Conservation (phyloP, 2,329 filamentous ascomycete genomes). For the Fusarium caatingaense region DNA sequence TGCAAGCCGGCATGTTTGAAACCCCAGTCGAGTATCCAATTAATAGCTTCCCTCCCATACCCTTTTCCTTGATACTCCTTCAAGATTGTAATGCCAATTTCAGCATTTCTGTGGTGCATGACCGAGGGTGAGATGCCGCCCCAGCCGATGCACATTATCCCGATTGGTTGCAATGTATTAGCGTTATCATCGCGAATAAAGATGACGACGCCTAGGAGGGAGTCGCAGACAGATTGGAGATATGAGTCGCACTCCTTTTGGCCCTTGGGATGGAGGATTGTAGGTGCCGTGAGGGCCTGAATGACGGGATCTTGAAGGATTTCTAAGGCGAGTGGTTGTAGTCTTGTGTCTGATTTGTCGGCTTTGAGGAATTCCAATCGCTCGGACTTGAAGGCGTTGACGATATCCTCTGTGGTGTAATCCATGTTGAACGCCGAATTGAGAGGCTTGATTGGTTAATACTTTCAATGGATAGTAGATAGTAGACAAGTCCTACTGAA, state of each 20-base stretch:
- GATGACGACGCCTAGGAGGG: constrained; percentile 12
- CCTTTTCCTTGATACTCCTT: constrained; percentile 17
- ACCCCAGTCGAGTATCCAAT: constrained; percentile 25
- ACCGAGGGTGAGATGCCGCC: constrained; percentile 5
- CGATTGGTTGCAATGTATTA: background rate
- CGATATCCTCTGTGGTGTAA: constrained; percentile 10
- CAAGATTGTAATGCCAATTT: constrained; percentile 1
- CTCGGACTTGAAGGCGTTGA: constrained; percentile 7
- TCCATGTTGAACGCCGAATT: constrained; percentile 52
- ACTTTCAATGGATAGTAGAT: accelerated
- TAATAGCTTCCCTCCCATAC: constrained; percentile 13
- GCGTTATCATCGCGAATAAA: background rate
- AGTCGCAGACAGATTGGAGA: constrained; percentile 1
- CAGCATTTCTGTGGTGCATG: constrained; percentile 7
- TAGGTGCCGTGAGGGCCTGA: constrained; percentile 1
- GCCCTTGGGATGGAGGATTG: constrained; percentile 2
- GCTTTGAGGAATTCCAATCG: constrained; percentile 7
- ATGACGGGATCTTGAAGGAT: constrained; percentile 18
- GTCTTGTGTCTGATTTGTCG: background rate
- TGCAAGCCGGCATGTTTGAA: constrained; percentile 18
- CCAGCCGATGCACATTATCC: constrained; percentile 25
- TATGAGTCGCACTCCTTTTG: constrained; percentile 6
- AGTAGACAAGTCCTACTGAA: accelerated
- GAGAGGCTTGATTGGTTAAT: accelerated
- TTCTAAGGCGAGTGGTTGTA: background rate